Evolutionary conservation across 257 asterid genomes (phyloP).

Genomic region (Gardenia jasminoides): DNA sequence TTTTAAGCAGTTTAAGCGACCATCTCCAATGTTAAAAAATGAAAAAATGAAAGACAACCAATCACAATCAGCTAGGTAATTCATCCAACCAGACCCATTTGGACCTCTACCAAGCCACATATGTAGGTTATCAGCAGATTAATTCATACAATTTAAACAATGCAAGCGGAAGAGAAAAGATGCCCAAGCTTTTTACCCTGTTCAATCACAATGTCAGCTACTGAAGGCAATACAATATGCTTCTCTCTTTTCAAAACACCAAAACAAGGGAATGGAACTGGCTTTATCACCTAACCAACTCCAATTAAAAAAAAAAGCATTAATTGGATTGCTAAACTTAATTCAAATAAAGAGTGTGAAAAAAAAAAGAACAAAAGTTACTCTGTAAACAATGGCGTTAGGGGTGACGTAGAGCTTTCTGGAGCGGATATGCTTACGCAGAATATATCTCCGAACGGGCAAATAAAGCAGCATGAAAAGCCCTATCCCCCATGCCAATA

Average conservation of each 20-base stretch:
- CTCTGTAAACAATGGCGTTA: constrained; percentile 64
- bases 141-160: neutral
- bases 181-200: constrained; percentile 45
- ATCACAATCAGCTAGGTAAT: too few species aligned
- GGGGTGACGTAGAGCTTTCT: constrained; percentile 61
- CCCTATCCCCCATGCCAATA: constrained; percentile 84
- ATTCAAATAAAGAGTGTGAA: neutral
- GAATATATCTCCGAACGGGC: constrained; percentile 59
- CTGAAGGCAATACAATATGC: constrained; percentile 60
- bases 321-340: neutral
- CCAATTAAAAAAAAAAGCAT: constrained; percentile 11
- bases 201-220: constrained; percentile 60
- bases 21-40: neutral
- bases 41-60: neutral
- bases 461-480: constrained; percentile 62
- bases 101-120: too few species aligned
- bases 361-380: constrained; percentile 13
- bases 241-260: constrained; percentile 65
- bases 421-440: constrained; percentile 60
- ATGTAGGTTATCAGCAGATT: too few species aligned
- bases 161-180: neutral
- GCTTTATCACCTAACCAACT: constrained; percentile 50
- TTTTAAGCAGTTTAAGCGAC: neutral
- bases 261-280: constrained; percentile 67
- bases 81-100: too few species aligned